Base-by-base conservation (phyloP, 352 stramenopile species). In the Phytophthora sp. region DNA sequence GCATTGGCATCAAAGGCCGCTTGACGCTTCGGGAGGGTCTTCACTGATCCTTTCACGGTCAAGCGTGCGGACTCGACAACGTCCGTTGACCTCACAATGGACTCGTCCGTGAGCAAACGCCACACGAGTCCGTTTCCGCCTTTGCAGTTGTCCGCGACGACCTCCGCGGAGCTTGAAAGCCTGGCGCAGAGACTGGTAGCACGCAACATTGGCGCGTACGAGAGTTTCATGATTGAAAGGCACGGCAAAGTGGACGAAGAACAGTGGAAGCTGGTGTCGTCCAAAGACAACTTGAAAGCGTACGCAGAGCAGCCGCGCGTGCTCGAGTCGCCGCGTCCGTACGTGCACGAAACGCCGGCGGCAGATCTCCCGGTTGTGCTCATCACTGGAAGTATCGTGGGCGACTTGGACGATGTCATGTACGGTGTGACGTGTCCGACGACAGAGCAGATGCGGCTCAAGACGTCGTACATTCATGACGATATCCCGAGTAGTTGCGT, bases 391-490 rank as follows among this genome's bases (percentile, higher is more conserved):
- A 76, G 68, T 0, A 54, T 83, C 1, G 36, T 68, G 8, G 72
- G 69, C 4, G 47, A 72, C 16, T 56, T 80, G 3, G 69, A 83
- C 44, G 75, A 83, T 44, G 44, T 74, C 24, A 79, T 83, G 72
- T 80, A 79, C 46, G 75, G 69, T 11, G 38, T 80, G n/a, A 31
- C 63, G 9, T 74, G 57, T 61, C 46, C 51, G 0, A 72, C 74
- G 1, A 69, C 66, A 11, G 71, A 79, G 11, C 26, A 60, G 11
- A 79, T 83, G 71, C 66, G 70, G 0, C 38, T 87, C 39, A 75
- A 77, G 24, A 73, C 72, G 2, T 74, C 74, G 12, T 87, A 88
- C 56, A 68, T 76, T 23, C 62, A 83, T 16, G 69, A 83, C 52
- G 71, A 76, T 18, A 51, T 86, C 9, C 47, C 69, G 4, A 66